These are phyloP conservation scores for Phytophthora palmivora DNA, from an alignment of 352 stramenopile genomes.

Conservation along the genomic window DNA sequence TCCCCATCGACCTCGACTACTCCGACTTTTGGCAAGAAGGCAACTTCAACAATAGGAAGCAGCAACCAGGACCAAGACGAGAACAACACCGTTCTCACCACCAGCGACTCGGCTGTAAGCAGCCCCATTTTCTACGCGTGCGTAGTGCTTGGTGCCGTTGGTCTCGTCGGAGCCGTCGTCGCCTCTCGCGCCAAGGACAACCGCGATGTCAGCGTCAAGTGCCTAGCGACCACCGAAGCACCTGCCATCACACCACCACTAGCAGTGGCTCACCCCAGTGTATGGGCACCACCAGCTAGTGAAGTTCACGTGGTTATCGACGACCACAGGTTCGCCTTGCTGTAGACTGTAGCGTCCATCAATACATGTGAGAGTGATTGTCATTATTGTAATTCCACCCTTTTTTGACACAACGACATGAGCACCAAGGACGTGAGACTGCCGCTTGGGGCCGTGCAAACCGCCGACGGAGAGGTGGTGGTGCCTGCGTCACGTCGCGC, in stretches of 20 bases:
- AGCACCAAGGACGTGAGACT: conserved; percentile 32
- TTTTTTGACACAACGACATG: conserved; percentile 6
- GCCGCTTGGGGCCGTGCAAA: conserved; percentile 70
- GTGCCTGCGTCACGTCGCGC: conserved; percentile 68
- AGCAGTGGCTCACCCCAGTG: neutral
- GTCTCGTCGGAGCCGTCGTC: conserved; percentile 24
- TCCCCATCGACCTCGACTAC: neutral
- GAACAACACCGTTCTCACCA: neutral
- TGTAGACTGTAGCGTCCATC: conserved; percentile 12
- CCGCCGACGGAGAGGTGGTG: conserved; percentile 64
- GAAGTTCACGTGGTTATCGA: conserved; percentile 32
- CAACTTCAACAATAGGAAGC: conserved; percentile 17
- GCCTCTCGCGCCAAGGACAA: conserved; percentile 27
- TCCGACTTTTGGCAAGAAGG: conserved; percentile 5
- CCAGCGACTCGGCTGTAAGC: neutral
- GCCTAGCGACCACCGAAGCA: conserved; percentile 1
- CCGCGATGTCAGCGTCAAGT: conserved; percentile 14
- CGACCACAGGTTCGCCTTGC: conserved; percentile 24
- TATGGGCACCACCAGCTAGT: conserved; percentile 13
- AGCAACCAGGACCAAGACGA: neutral
- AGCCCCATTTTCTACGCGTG: conserved; percentile 43
- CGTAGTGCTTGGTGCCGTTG: conserved; percentile 39
- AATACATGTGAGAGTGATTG: conserved; percentile 8
- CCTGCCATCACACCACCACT: conserved; percentile 1
- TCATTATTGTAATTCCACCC: conserved; percentile 2